A percentile compares a stretch with the other conserved stretches of the same genome.
Conservation (phyloP, 352 stramenopile genomes). For the Phytophthora pseudosyringae region DNA sequence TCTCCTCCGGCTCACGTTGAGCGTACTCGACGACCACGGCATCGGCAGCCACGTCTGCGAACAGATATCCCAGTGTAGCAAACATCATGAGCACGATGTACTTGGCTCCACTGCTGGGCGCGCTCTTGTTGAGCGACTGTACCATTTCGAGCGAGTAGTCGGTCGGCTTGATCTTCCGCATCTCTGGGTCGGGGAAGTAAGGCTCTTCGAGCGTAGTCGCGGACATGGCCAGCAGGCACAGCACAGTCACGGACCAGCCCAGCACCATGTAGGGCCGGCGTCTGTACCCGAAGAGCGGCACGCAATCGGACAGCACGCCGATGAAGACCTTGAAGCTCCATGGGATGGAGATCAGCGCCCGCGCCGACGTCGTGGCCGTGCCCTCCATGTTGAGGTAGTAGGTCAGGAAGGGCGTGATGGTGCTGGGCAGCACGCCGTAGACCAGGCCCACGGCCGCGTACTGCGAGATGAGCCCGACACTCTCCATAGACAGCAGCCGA, state of each 20-base stretch:
- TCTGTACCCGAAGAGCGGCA: conserved; percentile 56
- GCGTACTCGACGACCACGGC: conserved; percentile 62
- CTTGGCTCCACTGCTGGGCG: conserved; percentile 45
- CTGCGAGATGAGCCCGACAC: conserved; percentile 48
- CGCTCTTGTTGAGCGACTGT: conserved; percentile 43
- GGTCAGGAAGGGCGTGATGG: conserved; percentile 56
- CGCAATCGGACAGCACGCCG: conserved; percentile 54
- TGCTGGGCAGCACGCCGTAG: conserved; percentile 47
- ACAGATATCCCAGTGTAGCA: conserved; percentile 56
- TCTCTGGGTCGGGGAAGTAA: conserved; percentile 45
- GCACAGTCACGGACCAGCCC: conserved; percentile 47
- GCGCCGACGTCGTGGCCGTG: conserved; percentile 45
- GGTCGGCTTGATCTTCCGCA: conserved; percentile 40
- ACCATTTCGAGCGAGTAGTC: conserved; percentile 41
- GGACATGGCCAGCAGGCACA: conserved; percentile 49
- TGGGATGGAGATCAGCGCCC: conserved; percentile 48
- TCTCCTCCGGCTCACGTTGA: conserved; percentile 58
- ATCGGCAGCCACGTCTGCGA: conserved; percentile 62
- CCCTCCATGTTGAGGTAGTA: conserved; percentile 65
- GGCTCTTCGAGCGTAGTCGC: conserved; percentile 36
- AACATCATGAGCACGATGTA: conserved; percentile 64
- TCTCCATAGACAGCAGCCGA: conserved; percentile 39
- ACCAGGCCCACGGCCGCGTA: conserved; percentile 58
- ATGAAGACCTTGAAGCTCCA: conserved; percentile 72
- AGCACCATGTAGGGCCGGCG: conserved; percentile 64